Evolutionary conservation across 2,329 filamentous ascomycete genomes (phyloP).

Genomic region (Lachnellula suecica): DNA sequence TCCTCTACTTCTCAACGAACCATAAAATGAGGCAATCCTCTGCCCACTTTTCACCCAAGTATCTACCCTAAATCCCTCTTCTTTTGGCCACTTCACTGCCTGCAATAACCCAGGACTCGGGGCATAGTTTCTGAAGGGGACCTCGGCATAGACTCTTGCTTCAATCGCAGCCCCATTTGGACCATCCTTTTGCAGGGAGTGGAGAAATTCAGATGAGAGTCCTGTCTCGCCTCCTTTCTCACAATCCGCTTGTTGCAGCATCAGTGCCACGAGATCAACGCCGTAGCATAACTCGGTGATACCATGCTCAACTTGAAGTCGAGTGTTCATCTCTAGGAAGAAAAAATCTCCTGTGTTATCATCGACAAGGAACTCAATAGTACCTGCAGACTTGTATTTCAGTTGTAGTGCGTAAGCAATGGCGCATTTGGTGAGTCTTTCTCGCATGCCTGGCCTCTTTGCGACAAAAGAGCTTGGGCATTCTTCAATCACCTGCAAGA

Average conservation of each 20-base stretch:
- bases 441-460: conserved; percentile 28
- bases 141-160: conserved; percentile 72
- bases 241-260: conserved; percentile 23
- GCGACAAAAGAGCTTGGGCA: conserved; percentile 62
- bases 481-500: conserved; percentile 60
- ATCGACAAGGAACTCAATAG: conserved; percentile 61
- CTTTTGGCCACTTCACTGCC: conserved; percentile 35
- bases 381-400: conserved; percentile 56
- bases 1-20: background rate
- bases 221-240: conserved; percentile 18
- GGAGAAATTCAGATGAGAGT: conserved; percentile 41
- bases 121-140: conserved; percentile 63
- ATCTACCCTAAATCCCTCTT: conserved; percentile 54
- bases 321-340: conserved; percentile 25
- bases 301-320: conserved; percentile 24
- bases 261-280: conserved; percentile 28
- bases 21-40: conserved; percentile 71
- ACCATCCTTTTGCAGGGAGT: conserved; percentile 38
- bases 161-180: conserved; percentile 64
- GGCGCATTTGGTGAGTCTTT: conserved; percentile 40
- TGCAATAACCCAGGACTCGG: conserved; percentile 43
- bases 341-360: conserved; percentile 49
- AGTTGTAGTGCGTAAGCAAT: conserved; percentile 40
- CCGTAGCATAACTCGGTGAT: conserved; percentile 23
- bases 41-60: conserved; percentile 70